Conservation (phyloP, 106 monocot species). For the Dioscorea zingiberensis region DNA sequence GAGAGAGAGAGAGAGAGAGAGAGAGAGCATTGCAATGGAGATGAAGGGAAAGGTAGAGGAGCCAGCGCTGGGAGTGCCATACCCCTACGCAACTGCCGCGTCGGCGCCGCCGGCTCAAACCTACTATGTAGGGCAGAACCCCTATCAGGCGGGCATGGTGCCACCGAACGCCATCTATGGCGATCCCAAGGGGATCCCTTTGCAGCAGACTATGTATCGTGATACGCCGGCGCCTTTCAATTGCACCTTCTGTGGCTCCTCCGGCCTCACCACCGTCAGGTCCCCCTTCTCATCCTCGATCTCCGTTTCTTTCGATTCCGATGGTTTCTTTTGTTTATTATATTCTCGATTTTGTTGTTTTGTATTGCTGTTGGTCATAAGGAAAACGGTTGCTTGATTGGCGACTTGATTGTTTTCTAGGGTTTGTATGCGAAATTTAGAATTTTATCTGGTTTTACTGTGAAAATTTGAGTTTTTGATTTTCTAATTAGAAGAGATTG, state of each 20-base stretch:
- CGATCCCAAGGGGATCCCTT: constrained; percentile 81
- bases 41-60: constrained; percentile 24
- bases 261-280: constrained; percentile 79
- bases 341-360: no score
- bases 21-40: constrained; percentile 10
- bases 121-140: constrained; percentile 58
- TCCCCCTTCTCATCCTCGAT: constrained; percentile 3
- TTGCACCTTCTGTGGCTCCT: constrained; percentile 75
- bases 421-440: no score
- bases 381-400: no score
- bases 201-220: constrained; percentile 88
- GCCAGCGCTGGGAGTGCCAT: constrained; percentile 45
- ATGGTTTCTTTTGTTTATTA: no score
- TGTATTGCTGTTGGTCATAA: no score
- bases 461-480: no score
- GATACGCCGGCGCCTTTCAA: constrained; percentile 92
- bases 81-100: constrained; percentile 14
- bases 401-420: no score
- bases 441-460: no score
- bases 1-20: constrained; percentile 4
- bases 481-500: no score
- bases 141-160: constrained; percentile 80
- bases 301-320: no score
- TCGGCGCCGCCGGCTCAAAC: constrained; percentile 14
- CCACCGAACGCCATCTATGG: constrained; percentile 88